phyloP scores from a whole-genome alignment of 139 green algal genomes.

The Picochlorum sp. region DNA sequence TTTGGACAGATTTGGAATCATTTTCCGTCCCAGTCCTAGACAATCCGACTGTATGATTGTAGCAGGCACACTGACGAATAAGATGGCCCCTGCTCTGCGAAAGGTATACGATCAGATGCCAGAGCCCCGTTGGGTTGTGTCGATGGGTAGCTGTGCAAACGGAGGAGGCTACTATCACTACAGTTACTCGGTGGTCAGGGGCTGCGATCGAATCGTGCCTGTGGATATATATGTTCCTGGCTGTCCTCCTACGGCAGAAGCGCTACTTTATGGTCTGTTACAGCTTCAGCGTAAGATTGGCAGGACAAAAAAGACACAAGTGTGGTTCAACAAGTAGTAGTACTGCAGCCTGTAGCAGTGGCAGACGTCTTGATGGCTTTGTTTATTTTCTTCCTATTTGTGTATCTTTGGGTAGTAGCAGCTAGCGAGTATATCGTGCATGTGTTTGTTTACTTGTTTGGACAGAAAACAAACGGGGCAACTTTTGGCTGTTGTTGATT shows the following conservation, averaged over 20 bases:
- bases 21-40: constrained; percentile 84
- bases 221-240: constrained; percentile 94
- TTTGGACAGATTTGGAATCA: constrained; percentile 89
- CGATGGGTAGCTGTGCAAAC: constrained; percentile 92
- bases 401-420: no score
- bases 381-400: not conserved
- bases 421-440: no score
- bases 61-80: constrained; percentile 93
- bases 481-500: no score
- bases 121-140: constrained; percentile 92
- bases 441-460: no score
- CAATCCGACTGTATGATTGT: constrained; percentile 97
- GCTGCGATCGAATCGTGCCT: constrained; percentile 93
- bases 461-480: no score
- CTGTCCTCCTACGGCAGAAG: constrained; percentile 92
- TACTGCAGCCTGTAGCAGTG: no score
- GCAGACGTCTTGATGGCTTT: no score
- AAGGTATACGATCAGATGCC: constrained; percentile 96
- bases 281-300: constrained; percentile 79
- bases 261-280: constrained; percentile 87
- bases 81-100: constrained; percentile 92
- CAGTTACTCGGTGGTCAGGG: constrained; percentile 87
- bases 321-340: constrained; percentile 40
- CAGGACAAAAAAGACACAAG: constrained; percentile 40
- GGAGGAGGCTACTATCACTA: constrained; percentile 98